A percentile compares a stretch with the other conserved stretches of the same genome.
Evolutionary conservation across 1,139 yeast species (phyloP).

Genomic region (Saccharomyces hybrid): DNA sequence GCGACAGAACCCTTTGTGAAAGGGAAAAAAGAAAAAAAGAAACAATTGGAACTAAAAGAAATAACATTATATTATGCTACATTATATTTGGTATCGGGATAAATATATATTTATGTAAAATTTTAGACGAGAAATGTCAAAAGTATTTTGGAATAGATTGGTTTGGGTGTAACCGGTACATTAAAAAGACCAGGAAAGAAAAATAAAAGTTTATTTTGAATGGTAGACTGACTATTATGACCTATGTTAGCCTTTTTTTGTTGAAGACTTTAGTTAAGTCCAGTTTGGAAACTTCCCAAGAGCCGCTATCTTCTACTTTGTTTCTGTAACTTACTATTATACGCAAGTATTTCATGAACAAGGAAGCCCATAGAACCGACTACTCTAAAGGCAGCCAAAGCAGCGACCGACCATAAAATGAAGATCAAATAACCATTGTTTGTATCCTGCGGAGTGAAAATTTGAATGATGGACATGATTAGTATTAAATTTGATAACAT

Average conservation of each 20-base stretch:
- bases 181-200: background rate
- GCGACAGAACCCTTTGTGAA: background rate
- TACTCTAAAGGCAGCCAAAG: conserved; percentile 70
- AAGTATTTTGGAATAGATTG: background rate
- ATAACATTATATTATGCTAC: background rate
- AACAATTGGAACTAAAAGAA: background rate
- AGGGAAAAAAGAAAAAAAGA: background rate
- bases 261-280: conserved; percentile 9
- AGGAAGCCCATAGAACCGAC: conserved; percentile 68
- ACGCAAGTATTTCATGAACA: conserved; percentile 40
- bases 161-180: background rate
- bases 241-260: conserved; percentile 7
- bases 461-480: conserved; percentile 80
- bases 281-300: conserved; percentile 15
- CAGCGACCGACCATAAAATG: conserved; percentile 87
- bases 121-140: background rate
- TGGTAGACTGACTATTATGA: background rate
- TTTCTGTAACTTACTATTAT: conserved; percentile 34
- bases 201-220: no score
- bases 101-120: background rate
- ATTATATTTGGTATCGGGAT: background rate
- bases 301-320: conserved; percentile 32
- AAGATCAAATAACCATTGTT: conserved; percentile 73
- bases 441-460: conserved; percentile 56
- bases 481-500: conserved; percentile 70